Conservation (phyloP, 1,284 basidiomycete genomes). For the Cryptococcus sp. region DNA sequence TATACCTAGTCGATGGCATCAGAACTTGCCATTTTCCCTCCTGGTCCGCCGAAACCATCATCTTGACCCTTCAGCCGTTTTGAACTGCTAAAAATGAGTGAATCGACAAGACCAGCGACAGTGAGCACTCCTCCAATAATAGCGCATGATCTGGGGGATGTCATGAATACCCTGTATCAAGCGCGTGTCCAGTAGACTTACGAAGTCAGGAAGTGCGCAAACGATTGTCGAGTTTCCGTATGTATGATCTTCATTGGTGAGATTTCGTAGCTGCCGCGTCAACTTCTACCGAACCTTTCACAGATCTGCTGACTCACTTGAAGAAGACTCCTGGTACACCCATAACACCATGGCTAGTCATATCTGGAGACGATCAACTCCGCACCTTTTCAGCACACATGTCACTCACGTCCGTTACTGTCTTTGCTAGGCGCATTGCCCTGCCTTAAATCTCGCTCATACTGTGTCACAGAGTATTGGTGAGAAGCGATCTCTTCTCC, state of each 20-base stretch:
- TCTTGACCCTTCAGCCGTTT: slow-evolving; percentile 38
- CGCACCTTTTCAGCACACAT: background rate
- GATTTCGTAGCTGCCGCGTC: slow-evolving; percentile 67
- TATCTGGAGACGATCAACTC: slow-evolving; percentile 25
- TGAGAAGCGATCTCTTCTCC: slow-evolving; percentile 54
- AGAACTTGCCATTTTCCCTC: slow-evolving; percentile 44
- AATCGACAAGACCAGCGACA: slow-evolving; percentile 86
- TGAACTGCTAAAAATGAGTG: slow-evolving; percentile 63
- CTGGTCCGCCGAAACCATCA: slow-evolving; percentile 35
- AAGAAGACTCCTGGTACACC: slow-evolving; percentile 86
- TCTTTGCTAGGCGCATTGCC: slow-evolving; percentile 55
- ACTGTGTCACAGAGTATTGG: slow-evolving; percentile 92
- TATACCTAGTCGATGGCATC: too few relatives aligned
- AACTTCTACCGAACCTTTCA: background rate
- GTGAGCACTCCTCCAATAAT: slow-evolving; percentile 97
- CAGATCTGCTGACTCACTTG: slow-evolving; percentile 52
- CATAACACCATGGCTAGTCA: slow-evolving; percentile 69
- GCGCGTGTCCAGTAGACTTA: slow-evolving; percentile 50
- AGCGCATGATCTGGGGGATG: slow-evolving; percentile 72
- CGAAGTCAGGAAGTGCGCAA: slow-evolving; percentile 96
- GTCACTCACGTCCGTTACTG: slow-evolving; percentile 55
- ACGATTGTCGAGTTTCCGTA: slow-evolving; percentile 83
- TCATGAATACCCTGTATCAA: background rate
- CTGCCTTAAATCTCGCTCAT: slow-evolving; percentile 78
- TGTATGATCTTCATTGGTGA: slow-evolving; percentile 93